Evolutionary conservation across 2,329 filamentous ascomycete genomes (phyloP), one percentile per base, ranked within the genome.

Genomic region (Colletotrichum sp.): DNA sequence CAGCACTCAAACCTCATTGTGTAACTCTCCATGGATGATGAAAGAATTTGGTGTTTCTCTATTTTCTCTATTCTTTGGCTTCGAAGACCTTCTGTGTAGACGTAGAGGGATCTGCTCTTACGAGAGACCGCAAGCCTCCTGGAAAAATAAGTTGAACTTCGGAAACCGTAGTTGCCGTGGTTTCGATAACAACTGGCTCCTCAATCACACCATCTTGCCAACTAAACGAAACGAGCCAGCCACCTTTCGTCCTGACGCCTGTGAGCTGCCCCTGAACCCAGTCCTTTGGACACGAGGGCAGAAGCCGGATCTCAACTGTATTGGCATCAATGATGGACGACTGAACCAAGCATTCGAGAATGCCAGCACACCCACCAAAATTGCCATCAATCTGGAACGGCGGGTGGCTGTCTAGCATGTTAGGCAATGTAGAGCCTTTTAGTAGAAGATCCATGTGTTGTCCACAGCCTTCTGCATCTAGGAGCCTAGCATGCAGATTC

Each of bases 351-450:
- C 77, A 75, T 61, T 77, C 75, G 12, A 78, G 38, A 13, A 89
- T 84, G 8, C 85, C 87, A 8, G 85, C 84, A 4, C 84, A 84
- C 12, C 85, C 85, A 5, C 88, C 88, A 76, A 88, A 87, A 73
- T 90, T 90, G 6, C 88, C 88, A 74, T 90, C 88, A 12, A 88
- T 87, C 78, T 89, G 88, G 77, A 89, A 88, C n/a, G 77, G 78
- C 5, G 71, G 75, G 28, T 78, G 78, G 66, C 72, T 67, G 36
- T 86, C 84, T 5, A 77, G 71, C 77, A 77, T 77, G 38, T 75
- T 75, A 1, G 77, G 58, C 52, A 75, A 24, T 12, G 74, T 78
- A 15, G 74, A 77, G 32, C 64, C 57, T n/a, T 55, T 64, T 2
- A 78, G 60, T 10, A 78, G 34, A 9, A 66, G 60, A 26, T 75